A percentile compares a stretch with the other conserved stretches of the same genome.
These are phyloP conservation scores for Mariannaea elegans DNA, from an alignment of 2,329 filamentous ascomycete genomes.

Conservation along the genomic window DNA sequence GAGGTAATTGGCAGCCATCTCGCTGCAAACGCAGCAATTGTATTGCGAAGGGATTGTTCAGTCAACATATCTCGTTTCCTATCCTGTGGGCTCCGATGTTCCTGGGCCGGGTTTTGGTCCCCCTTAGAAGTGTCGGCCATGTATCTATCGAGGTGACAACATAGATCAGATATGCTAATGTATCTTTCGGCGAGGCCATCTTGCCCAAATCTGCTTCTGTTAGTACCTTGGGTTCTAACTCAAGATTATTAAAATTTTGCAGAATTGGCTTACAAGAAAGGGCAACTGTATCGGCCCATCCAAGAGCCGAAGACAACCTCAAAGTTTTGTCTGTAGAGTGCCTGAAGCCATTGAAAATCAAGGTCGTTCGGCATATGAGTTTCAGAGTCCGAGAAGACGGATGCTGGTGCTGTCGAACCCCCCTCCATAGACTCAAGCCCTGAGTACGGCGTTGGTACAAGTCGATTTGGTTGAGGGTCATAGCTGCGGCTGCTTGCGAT, in stretches of 20 bases:
- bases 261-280: constrained; percentile 47
- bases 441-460: constrained; percentile 2
- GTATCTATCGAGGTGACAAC: constrained; percentile 45
- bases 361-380: constrained; percentile 10
- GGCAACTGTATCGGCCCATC: constrained; percentile 53
- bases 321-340: constrained; percentile 45
- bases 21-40: constrained; percentile 41
- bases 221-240: not conserved
- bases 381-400: constrained; percentile 8
- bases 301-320: constrained; percentile 53
- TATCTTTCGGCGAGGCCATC: constrained; percentile 39
- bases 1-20: constrained; percentile 42
- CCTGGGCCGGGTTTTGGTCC: not conserved
- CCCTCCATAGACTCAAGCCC: not conserved
- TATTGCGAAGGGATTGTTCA: constrained; percentile 39
- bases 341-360: constrained; percentile 38
- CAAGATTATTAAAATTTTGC: too few species aligned
- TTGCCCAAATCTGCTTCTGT: constrained; percentile 34
- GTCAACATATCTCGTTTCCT: constrained; percentile 34
- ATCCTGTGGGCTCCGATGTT: constrained; percentile 9
- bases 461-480: not conserved
- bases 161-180: constrained; percentile 43
- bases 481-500: not conserved
- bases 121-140: constrained; percentile 42
- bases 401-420: not conserved